Evolutionary conservation across 352 stramenopile genomes (phyloP).

Genomic region (Globisporangium radiosum): DNA sequence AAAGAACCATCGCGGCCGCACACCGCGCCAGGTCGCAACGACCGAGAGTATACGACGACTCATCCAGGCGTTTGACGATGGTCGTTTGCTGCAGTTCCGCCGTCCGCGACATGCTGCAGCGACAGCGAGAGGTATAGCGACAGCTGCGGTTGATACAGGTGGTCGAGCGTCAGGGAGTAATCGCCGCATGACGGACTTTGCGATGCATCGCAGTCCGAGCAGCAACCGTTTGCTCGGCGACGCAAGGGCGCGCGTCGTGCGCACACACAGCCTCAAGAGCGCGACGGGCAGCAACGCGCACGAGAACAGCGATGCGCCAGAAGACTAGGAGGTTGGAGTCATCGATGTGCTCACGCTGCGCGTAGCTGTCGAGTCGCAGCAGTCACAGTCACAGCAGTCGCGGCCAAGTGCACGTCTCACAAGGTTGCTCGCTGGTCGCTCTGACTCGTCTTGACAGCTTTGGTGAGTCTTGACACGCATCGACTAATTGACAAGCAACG

Average conservation of each 20-base stretch:
- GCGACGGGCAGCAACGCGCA: background rate
- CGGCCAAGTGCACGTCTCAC: conserved; percentile 5
- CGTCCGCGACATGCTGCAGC: conserved; percentile 8
- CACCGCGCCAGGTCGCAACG: conserved; percentile 30
- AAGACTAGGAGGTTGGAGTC: conserved; percentile 21
- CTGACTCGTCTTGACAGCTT: no score
- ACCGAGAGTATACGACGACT: conserved; percentile 33
- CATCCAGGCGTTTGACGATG: conserved; percentile 47
- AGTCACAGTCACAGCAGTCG: background rate
- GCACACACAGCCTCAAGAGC: conserved; percentile 13
- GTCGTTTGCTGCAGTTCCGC: conserved; percentile 22
- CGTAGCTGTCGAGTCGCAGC: background rate
- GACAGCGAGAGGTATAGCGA: no score
- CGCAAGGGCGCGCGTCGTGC: background rate
- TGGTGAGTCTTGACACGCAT: no score
- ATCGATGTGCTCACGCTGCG: conserved; percentile 15
- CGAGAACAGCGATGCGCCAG: background rate
- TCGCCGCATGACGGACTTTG: conserved; percentile 25
- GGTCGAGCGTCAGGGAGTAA: background rate
- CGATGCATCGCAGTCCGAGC: conserved; percentile 4
- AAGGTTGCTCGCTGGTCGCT: background rate
- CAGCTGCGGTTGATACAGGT: no score
- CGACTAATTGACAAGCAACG: no score
- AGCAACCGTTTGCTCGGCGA: background rate
- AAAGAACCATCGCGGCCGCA: conserved; percentile 45